Conservation (phyloP, 2,329 filamentous ascomycete genomes). For the Aspergillus felis region DNA sequence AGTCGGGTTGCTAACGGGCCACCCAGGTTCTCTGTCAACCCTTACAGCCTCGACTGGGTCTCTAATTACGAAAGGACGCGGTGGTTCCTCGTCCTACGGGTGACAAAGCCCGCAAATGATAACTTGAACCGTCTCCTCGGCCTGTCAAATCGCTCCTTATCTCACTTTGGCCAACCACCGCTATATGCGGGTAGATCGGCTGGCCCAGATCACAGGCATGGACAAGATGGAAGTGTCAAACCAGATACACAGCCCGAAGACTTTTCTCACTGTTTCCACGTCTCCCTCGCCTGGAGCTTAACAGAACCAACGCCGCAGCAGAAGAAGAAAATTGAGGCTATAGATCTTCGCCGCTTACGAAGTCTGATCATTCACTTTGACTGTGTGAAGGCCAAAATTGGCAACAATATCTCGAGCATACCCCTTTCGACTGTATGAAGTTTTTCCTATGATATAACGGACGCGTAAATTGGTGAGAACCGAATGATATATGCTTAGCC, state of each 20-base stretch:
- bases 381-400: slow-evolving; percentile 70
- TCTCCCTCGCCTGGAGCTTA: slow-evolving; percentile 85
- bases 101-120: slow-evolving; percentile 48
- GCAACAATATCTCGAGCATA: slow-evolving; percentile 57
- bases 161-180: slow-evolving; percentile 60
- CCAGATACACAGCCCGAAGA: slow-evolving; percentile 27
- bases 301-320: slow-evolving; percentile 48
- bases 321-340: slow-evolving; percentile 21
- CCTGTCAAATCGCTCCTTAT: slow-evolving; percentile 62
- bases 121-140: slow-evolving; percentile 61
- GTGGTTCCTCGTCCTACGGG: slow-evolving; percentile 77
- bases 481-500: not conserved
- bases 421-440: slow-evolving; percentile 17
- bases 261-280: slow-evolving; percentile 65
- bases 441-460: slow-evolving; percentile 6
- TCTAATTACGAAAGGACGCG: slow-evolving; percentile 64
- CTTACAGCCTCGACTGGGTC: slow-evolving; percentile 58
- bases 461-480: not conserved
- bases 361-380: slow-evolving; percentile 52
- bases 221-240: not conserved
- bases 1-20: slow-evolving; percentile 1
- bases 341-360: slow-evolving; percentile 29
- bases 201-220: not conserved
- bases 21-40: slow-evolving; percentile 47
- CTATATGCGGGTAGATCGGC: slow-evolving; percentile 55